These are phyloP conservation scores for Petunia axillaris DNA, from an alignment of 257 asterid genomes.

Conservation along the genomic window DNA sequence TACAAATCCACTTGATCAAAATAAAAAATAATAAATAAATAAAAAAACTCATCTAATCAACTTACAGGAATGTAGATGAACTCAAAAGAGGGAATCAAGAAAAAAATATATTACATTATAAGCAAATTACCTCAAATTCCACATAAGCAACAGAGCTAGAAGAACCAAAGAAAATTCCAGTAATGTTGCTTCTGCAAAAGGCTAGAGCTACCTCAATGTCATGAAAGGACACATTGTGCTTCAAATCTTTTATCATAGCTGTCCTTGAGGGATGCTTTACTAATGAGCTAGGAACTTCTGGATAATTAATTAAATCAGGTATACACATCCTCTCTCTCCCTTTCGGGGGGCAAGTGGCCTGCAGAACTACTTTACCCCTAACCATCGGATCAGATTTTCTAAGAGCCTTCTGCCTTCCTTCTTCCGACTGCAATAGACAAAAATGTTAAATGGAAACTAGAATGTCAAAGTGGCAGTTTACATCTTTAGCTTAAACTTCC, in stretches of 20 bases:
- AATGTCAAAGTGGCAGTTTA: slow-evolving; percentile 16
- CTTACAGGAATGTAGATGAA: background rate
- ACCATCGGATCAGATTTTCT: slow-evolving; percentile 5
- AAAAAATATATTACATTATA: slow-evolving; percentile 2
- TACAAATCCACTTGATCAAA: background rate
- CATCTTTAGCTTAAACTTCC: background rate
- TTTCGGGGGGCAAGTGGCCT: slow-evolving; percentile 38
- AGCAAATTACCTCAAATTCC: slow-evolving; percentile 59
- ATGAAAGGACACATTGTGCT: slow-evolving; percentile 39
- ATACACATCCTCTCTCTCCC: slow-evolving; percentile 32
- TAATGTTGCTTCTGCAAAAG: slow-evolving; percentile 48
- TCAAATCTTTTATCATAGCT: slow-evolving; percentile 46
- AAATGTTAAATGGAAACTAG: slow-evolving; percentile 13
- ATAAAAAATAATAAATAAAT: background rate
- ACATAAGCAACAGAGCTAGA: slow-evolving; percentile 54
- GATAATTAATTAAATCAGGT: slow-evolving; percentile 54
- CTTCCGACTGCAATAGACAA: slow-evolving; percentile 47
- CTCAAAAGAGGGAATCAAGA: slow-evolving; percentile 23
- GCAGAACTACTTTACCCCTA: slow-evolving; percentile 29
- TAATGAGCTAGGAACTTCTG: slow-evolving; percentile 47
- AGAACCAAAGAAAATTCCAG: slow-evolving; percentile 55
- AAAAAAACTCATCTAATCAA: slow-evolving; percentile 12
- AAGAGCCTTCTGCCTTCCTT: slow-evolving; percentile 48
- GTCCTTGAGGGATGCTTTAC: slow-evolving; percentile 68
- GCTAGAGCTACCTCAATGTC: slow-evolving; percentile 52